These are phyloP conservation scores for Cerioporus squamosus DNA, from an alignment of 1,284 basidiomycete genomes.

Conservation along the genomic window DNA sequence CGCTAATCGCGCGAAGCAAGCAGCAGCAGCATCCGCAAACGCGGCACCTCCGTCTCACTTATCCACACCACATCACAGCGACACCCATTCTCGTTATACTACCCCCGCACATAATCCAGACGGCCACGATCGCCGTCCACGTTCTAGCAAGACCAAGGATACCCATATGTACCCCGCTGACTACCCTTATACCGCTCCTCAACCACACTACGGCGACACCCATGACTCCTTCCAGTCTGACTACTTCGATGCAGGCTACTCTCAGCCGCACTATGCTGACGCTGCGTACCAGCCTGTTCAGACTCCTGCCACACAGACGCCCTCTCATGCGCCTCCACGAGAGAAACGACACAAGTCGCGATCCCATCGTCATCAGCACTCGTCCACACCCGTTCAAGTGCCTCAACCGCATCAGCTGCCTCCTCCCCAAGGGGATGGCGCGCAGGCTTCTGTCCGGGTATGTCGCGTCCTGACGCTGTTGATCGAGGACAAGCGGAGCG, in stretches of 20 bases:
- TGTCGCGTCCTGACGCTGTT: slow-evolving; percentile 62
- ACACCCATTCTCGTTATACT: not conserved
- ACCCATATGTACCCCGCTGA: slow-evolving; percentile 9
- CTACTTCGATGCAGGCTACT: not conserved
- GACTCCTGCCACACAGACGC: slow-evolving; percentile 1
- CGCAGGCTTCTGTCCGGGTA: slow-evolving; percentile 3
- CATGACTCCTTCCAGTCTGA: not conserved
- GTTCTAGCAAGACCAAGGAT: slow-evolving; percentile 13
- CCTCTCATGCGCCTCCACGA: not conserved
- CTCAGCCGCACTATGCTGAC: not conserved
- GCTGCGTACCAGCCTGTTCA: slow-evolving; percentile 8
- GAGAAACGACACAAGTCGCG: slow-evolving; percentile 19
- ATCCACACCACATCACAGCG: not conserved
- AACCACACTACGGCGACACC: slow-evolving; percentile 3
- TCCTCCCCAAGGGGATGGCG: not conserved
- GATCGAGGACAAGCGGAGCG: slow-evolving; percentile 63
- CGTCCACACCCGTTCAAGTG: not conserved
- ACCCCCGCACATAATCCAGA: not conserved
- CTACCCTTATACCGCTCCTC: slow-evolving; percentile 5
- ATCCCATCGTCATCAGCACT: slow-evolving; percentile 6
- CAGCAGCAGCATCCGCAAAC: not conserved
- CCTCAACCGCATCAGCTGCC: not conserved
- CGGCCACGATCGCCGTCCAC: not conserved
- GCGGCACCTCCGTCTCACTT: not conserved
- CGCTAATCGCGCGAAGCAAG: slow-evolving; percentile 14